Evolutionary conservation across 164 flowering plant genomes (phyloP), one percentile per base, ranked within the genome.

Genomic region (Vitis labrusca): DNA sequence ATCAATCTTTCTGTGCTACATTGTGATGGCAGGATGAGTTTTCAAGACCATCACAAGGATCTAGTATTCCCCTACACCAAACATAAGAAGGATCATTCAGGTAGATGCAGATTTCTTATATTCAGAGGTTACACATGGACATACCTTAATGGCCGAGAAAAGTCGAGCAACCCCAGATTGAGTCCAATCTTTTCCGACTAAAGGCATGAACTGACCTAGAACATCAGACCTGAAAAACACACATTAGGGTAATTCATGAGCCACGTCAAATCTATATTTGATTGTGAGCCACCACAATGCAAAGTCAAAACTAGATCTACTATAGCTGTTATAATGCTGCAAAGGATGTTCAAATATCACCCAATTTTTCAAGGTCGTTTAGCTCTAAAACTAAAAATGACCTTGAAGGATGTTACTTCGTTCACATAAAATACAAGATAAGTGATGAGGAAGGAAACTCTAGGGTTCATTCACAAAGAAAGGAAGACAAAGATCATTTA

Each of bases 131-230:
- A 44, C 11, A 23, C 10, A 66, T 71, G 10, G 1, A 17, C 68
- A 58, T 77, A 93, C 99, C 94, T 91, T 88, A 62, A 95, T 95
- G 27, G 99, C 98, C 49, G 86, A 90, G 82, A 95, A 95, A 73
- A 95, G 92, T 11, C 73, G 85, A 68, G 98, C 94, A 16, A 95
- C 97, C 48, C 99, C 99, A 78, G 89, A 88, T 68, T 95, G 99
- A 10, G 94, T 74, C 99, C 99, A 95, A 72, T 95, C 99, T 77
- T 79, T 95, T 61, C 98, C 99, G 73, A 95, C 97, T 71, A 95
- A 84, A 70, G 99, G 99, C 99, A 95, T 95, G 78, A 95, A 90
- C 69, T 95, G 99, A 30, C 99, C 99, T 37, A 95, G 86, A 73
- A 95, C 97, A 84, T 95, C 99, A 61, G 99, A 95, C 81, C 98